Conservation (phyloP, 371 early-diverging fungal species). For the Basidiobolus meristosporus region DNA sequence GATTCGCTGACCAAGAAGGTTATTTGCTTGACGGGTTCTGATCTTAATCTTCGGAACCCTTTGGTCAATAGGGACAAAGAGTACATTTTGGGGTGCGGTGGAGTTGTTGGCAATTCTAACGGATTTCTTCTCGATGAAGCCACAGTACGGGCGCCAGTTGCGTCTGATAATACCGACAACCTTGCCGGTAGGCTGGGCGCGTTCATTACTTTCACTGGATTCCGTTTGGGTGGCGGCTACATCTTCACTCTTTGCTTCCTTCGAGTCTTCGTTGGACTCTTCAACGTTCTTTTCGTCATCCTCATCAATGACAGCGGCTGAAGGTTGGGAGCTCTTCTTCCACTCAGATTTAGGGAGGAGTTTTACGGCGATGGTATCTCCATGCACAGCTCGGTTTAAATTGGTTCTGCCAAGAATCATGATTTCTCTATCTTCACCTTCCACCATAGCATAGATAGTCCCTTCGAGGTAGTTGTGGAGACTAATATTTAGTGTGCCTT, state of each 20-base stretch:
- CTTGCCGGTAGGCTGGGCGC: conserved; percentile 51
- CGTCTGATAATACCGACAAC: conserved; percentile 86
- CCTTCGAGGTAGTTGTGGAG: conserved; percentile 78
- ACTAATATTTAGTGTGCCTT: conserved; percentile 68
- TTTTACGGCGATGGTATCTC: conserved; percentile 75
- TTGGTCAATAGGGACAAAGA: conserved; percentile 77
- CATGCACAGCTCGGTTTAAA: conserved; percentile 83
- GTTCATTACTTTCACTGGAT: conserved; percentile 17
- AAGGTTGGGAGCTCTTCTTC: conserved; percentile 48
- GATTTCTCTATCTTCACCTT: conserved; percentile 50
- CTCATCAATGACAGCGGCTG: conserved; percentile 51
- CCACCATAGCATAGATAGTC: conserved; percentile 47
- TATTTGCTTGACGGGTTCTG: conserved; percentile 68
- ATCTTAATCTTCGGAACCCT: conserved; percentile 83
- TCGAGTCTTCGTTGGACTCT: conserved; percentile 14
- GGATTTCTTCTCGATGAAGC: conserved; percentile 65
- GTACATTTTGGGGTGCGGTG: conserved; percentile 23
- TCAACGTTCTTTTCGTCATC: conserved; percentile 35
- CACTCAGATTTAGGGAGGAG: conserved; percentile 69
- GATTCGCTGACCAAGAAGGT: conserved; percentile 60
- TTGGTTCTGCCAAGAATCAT: conserved; percentile 62
- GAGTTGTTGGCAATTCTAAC: conserved; percentile 27
- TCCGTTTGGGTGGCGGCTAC: too few species aligned
- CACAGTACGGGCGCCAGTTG: conserved; percentile 89
- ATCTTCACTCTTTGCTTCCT: conserved; percentile 13